These are phyloP conservation scores for Plasmodium malariae DNA, from an alignment of 169 alveolate genomes.

Conservation along the genomic window DNA sequence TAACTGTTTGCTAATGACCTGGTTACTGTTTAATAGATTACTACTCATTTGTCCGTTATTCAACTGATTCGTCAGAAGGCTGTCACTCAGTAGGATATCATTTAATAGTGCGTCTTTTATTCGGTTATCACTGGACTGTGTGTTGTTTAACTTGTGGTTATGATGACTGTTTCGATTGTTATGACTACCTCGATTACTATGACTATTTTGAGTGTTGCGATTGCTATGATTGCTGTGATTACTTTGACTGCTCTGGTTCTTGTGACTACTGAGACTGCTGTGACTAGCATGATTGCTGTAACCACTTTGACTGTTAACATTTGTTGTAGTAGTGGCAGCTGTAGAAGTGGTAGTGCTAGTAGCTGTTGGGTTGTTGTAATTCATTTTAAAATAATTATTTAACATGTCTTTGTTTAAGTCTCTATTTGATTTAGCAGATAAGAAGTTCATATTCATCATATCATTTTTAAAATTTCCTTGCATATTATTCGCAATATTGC, in stretches of 20 bases:
- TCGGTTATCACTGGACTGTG: constrained; percentile 1
- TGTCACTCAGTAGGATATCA: neutral
- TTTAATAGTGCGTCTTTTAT: constrained; percentile 1
- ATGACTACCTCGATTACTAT: neutral
- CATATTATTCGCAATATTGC: constrained; percentile 5
- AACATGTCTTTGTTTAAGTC: constrained; percentile 38
- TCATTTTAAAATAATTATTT: constrained; percentile 35
- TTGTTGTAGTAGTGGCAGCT: neutral
- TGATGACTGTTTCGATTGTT: neutral
- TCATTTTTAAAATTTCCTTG: constrained; percentile 7
- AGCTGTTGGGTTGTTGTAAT: constrained; percentile 35
- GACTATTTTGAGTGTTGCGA: neutral
- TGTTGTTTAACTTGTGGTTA: neutral
- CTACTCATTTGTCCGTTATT: too few species aligned
- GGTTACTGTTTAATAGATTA: too few species aligned
- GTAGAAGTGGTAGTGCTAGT: constrained; percentile 34
- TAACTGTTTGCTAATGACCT: too few species aligned
- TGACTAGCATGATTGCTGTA: neutral
- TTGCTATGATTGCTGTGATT: neutral
- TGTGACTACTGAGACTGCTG: neutral
- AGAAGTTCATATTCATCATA: neutral
- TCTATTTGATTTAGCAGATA: constrained; percentile 7
- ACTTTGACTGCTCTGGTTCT: neutral
- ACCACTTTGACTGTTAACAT: neutral
- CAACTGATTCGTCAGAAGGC: too few species aligned